Evolutionary conservation across 2,329 filamentous ascomycete species (phyloP).

Genomic region (Colletotrichum theobromicola): DNA sequence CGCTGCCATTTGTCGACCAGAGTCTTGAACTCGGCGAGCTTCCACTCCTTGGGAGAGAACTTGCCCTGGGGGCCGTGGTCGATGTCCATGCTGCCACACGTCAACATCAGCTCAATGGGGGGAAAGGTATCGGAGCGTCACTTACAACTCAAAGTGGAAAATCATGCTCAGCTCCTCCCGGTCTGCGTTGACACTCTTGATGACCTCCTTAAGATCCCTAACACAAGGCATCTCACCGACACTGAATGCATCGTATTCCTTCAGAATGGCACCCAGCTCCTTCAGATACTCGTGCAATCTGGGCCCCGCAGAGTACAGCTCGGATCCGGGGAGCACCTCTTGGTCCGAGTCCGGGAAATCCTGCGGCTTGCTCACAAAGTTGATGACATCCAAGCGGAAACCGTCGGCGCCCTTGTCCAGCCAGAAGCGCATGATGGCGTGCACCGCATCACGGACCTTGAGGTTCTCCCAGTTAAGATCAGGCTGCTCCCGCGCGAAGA

Average conservation of each 20-base stretch:
- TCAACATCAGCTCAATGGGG: neutral
- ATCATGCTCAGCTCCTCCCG: conserved; percentile 72
- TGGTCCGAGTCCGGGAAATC: conserved; percentile 55
- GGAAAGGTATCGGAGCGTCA: neutral
- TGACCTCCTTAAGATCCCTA: conserved; percentile 45
- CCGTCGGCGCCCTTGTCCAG: conserved; percentile 70
- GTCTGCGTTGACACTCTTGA: conserved; percentile 57
- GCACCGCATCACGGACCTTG: conserved; percentile 67
- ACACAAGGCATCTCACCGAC: conserved; percentile 57
- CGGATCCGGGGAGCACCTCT: conserved; percentile 34
- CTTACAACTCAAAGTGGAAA: conserved; percentile 72
- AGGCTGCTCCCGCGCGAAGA: conserved; percentile 75
- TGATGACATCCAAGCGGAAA: conserved; percentile 72
- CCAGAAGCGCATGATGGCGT: conserved; percentile 77
- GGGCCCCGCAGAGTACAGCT: conserved; percentile 60
- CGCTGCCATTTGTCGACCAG: conserved; percentile 63
- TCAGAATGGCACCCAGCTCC: conserved; percentile 48
- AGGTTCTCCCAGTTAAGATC: conserved; percentile 81
- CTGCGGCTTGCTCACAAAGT: conserved; percentile 68
- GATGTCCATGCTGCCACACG: conserved; percentile 47
- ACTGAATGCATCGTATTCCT: conserved; percentile 54
- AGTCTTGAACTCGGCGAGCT: conserved; percentile 55
- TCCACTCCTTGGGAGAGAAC: conserved; percentile 47
- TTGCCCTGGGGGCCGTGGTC: conserved; percentile 51
- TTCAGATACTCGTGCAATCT: conserved; percentile 50